Conservation (phyloP, 768 basidiomycete species). For the Boletus rubroflammeus region DNA sequence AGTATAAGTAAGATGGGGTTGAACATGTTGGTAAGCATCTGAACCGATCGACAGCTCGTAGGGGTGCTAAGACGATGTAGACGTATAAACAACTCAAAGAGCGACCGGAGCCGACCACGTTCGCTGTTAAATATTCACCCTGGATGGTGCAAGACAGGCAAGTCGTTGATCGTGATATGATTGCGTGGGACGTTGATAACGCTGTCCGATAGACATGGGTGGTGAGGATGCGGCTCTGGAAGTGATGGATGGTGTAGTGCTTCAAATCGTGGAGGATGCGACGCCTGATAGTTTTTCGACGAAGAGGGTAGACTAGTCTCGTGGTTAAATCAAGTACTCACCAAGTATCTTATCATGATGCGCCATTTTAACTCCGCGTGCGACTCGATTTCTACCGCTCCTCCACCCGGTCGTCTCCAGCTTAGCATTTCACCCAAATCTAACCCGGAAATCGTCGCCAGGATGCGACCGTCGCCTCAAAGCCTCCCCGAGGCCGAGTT, state of each 20-base stretch:
- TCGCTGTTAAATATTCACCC: constrained; percentile 33
- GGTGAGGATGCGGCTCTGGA: constrained; percentile 26
- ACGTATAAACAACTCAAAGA: constrained; percentile 35
- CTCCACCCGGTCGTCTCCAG: background rate
- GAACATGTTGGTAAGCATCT: constrained; percentile 32
- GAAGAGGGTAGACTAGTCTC: constrained; percentile 26
- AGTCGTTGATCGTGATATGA: background rate
- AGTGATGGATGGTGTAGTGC: constrained; percentile 27
- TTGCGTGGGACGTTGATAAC: background rate
- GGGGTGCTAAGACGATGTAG: constrained; percentile 10
- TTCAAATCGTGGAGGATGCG: constrained; percentile 23
- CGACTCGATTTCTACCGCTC: background rate
- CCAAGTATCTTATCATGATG: constrained; percentile 6
- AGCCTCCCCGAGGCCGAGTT: constrained; percentile 15
- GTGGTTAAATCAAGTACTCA: background rate
- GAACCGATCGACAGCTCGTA: constrained; percentile 20
- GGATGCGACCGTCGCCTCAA: background rate
- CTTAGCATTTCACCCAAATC: background rate
- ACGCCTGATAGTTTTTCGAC: constrained; percentile 26
- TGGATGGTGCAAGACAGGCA: constrained; percentile 37
- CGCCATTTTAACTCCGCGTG: constrained; percentile 2
- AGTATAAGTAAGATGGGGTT: constrained; percentile 24
- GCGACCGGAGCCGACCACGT: constrained; percentile 28
- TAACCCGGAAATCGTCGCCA: background rate
- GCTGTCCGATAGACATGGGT: constrained; percentile 25